Evolutionary conservation across 208 protist species (phyloP).

Genomic region (Phytomonas francai): DNA sequence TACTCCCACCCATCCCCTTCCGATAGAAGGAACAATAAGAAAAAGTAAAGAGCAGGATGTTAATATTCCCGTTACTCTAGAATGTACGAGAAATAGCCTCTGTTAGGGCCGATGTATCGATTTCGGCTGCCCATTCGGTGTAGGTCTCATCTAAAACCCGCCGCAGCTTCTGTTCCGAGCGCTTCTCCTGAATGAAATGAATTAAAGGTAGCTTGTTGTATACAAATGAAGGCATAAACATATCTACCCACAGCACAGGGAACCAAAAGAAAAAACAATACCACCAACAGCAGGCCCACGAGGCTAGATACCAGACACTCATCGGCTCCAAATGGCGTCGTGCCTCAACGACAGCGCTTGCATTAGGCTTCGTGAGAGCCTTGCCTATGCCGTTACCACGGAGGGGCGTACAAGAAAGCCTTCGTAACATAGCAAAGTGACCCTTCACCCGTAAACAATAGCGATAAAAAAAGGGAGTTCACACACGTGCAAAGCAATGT

Average conservation of each 20-base stretch:
- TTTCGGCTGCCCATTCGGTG: slow-evolving; percentile 76
- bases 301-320: slow-evolving; percentile 82
- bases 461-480: slow-evolving; percentile 3
- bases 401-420: slow-evolving; percentile 24
- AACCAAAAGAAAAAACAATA: slow-evolving; percentile 89
- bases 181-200: slow-evolving; percentile 86
- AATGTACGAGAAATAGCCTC: slow-evolving; percentile 79
- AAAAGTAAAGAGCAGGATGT: slow-evolving; percentile 9
- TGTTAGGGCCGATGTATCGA: slow-evolving; percentile 65
- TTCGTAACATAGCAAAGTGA: slow-evolving; percentile 25
- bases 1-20: too few species aligned
- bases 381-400: slow-evolving; percentile 27
- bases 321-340: slow-evolving; percentile 82
- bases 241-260: slow-evolving; percentile 78
- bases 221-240: slow-evolving; percentile 77
- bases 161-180: slow-evolving; percentile 75
- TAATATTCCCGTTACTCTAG: slow-evolving; percentile 4
- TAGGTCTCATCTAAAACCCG: slow-evolving; percentile 79
- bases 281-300: slow-evolving; percentile 78
- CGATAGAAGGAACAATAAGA: neutral
- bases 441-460: neutral
- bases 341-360: slow-evolving; percentile 28
- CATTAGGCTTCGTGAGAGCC: slow-evolving; percentile 24
- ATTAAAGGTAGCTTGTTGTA: slow-evolving; percentile 86
- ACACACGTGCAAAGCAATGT: neutral